Evolutionary conservation across 371 early-diverging fungal genomes (phyloP), one percentile per base, ranked within the genome.

Genomic region (Zychaea mexicana): DNA sequence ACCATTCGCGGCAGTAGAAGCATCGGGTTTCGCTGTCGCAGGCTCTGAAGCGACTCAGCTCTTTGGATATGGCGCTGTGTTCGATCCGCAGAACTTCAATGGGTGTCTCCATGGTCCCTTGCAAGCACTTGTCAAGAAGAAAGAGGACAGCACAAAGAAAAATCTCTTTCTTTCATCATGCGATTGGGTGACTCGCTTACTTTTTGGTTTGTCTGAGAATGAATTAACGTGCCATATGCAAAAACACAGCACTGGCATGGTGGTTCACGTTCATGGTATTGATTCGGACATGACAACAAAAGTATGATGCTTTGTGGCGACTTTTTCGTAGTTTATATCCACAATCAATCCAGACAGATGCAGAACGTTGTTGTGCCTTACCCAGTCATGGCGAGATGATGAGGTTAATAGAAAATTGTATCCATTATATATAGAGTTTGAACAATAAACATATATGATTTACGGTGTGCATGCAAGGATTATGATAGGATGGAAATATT

Each of bases 1-100:
- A 89, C 93, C 93, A 93, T 72, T 93, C 93, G 47, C 93, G 90
- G 64, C 93, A 93, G 62, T 89, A 92, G 52, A 89, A 84, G 70
- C 90, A 89, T 54, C 88, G 86, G 36, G 81, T 85, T 59, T 85
- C 87, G 66, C 76, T 74, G 62, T 92, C 92, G 63, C 93, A 93
- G 3, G 92, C 85, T 28, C 93, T 78, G 57, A 90, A 92, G 53
- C 90, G 81, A 12, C 80, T 72, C 49, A 92, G 66, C 69, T 93
- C 92, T 65, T 93, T 93, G 24, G 89, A 82, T 52, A 92, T 78
- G 12, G 75, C 70, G 58, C 49, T 70, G 53, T 82, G 83, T 39
- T 82, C 77, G 26, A 82, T 72, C 60, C 75, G 59, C 27, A 81
- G 61, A 12, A 77, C 77, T 55, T 74, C 76, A 47, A 78, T 77